Evolutionary conservation across 352 stramenopile species (phyloP), one percentile per base, ranked within the genome.

Genomic region (Globisporangium uncinulatum): DNA sequence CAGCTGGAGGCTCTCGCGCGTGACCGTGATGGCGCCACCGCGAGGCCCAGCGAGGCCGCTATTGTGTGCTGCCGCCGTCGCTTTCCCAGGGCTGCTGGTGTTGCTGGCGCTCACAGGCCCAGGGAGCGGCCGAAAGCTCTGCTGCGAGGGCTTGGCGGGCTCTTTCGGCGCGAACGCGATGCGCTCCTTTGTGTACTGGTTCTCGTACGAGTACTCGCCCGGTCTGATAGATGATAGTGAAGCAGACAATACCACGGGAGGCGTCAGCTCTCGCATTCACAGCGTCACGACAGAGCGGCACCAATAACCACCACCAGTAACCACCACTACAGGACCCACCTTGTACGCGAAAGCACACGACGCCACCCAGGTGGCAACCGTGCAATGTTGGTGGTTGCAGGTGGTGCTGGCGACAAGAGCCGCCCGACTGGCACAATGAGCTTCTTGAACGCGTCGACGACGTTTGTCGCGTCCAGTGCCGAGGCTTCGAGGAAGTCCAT

Each of bases 401-500:
- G 76, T 59, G 49, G 85, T 64, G 41, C 73, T 0, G 83, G 81
- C 41, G 81, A 90, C 19, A 95, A 56, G 48, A 95, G 67, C 9
- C 85, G 74, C 3, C 85, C 85, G 11, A 95, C 83, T 11, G 85
- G 83, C 42, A 93, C 83, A 57, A 95, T 94, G 42, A 95, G 74
- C 62, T 86, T 88, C 66, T 93, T 92, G 69, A 95, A 95, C 39
- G 84, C 82, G 54, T 94, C 83, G 15, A 91, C 71, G 44, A 94
- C 86, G 54, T 95, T 95, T 44, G 79, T 94, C n/a, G 81, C 73
- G 50, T 92, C 83, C 14, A 94, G 56, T 20, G 86, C 84, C 42
- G 84, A 94, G 4, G 86, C 90, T 59, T 95, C 86, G 31, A 95
- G 67, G 63, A 94, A 95, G 61, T 93, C 79, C 83, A 95, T 93